Conservation (phyloP, 768 basidiomycete genomes). For the Tephrocybe rancida region DNA sequence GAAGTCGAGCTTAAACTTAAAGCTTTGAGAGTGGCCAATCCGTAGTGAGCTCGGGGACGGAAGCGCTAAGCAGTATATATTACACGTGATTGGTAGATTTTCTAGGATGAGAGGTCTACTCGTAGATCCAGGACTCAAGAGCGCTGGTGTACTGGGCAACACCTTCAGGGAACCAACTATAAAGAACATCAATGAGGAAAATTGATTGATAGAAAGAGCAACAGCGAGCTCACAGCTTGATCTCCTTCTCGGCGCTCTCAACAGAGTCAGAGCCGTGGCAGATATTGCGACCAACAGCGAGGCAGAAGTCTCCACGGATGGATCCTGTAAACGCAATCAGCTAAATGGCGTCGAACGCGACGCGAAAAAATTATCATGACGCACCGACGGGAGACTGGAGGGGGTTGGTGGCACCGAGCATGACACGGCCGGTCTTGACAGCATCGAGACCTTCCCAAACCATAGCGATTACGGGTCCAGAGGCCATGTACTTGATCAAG, state of each 20-base stretch:
- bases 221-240: constrained; percentile 69
- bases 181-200: constrained; percentile 4
- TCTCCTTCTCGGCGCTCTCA: constrained; percentile 93
- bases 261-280: constrained; percentile 91
- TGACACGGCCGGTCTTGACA: constrained; percentile 92
- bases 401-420: constrained; percentile 98
- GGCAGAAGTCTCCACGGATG: constrained; percentile 94
- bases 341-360: constrained; percentile 1
- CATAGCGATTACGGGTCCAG: constrained; percentile 95
- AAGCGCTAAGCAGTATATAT: constrained; percentile 4
- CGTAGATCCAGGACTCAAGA: constrained; percentile 76
- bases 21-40: too few relatives aligned
- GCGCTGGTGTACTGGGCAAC: constrained; percentile 68
- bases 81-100: constrained; percentile 22
- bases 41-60: too few relatives aligned
- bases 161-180: constrained; percentile 93
- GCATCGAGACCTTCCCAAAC: constrained; percentile 95
- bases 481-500: constrained; percentile 93
- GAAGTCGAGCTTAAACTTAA: too few relatives aligned
- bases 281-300: constrained; percentile 94
- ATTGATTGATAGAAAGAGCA: constrained; percentile 1
- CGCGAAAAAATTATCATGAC: constrained; percentile 25
- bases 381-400: constrained; percentile 83
- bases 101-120: constrained; percentile 45
- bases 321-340: constrained; percentile 55